These are phyloP conservation scores for Pyrenochaeta sp. DNA, from an alignment of 2,329 filamentous ascomycete species.

Conservation along the genomic window DNA sequence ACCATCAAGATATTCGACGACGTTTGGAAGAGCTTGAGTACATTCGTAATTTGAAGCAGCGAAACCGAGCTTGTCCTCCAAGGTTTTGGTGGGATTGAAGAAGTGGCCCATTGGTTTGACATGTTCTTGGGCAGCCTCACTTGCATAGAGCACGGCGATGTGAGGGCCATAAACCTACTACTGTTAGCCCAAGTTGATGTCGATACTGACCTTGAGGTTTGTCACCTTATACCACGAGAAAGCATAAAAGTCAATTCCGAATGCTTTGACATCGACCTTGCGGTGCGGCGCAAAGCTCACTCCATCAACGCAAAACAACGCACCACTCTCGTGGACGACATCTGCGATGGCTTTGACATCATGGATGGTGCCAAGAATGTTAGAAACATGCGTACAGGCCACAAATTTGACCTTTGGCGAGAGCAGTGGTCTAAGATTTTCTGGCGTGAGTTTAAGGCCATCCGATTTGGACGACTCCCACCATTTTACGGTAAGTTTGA, in stretches of 20 bases:
- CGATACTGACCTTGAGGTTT: not conserved
- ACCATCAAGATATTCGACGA: conserved; percentile 67
- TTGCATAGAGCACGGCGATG: conserved; percentile 73
- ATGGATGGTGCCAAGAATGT: conserved; percentile 76
- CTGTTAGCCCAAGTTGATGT: not conserved
- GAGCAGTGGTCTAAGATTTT: conserved; percentile 66
- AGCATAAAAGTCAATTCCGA: conserved; percentile 78
- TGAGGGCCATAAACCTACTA: conserved; percentile 74
- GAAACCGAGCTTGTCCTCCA: conserved; percentile 73
- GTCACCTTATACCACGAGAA: conserved; percentile 79
- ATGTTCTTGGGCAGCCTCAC: conserved; percentile 61
- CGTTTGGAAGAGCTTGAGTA: conserved; percentile 66
- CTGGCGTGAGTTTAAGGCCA: conserved; percentile 63
- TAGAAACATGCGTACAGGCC: conserved; percentile 75
- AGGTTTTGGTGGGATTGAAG: conserved; percentile 67
- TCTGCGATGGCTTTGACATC: conserved; percentile 65
- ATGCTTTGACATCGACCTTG: conserved; percentile 69
- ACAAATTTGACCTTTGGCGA: conserved; percentile 72
- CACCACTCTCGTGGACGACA: conserved; percentile 59
- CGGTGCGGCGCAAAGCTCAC: conserved; percentile 80
- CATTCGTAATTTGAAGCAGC: conserved; percentile 76
- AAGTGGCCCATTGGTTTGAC: conserved; percentile 69
- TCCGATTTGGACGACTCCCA: conserved; percentile 63
- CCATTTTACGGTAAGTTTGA: conserved; percentile 71
- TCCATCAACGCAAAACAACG: conserved; percentile 75